Base-by-base conservation (phyloP, 805 yeast genomes). In the Kazachstania kunashirensis region DNA sequence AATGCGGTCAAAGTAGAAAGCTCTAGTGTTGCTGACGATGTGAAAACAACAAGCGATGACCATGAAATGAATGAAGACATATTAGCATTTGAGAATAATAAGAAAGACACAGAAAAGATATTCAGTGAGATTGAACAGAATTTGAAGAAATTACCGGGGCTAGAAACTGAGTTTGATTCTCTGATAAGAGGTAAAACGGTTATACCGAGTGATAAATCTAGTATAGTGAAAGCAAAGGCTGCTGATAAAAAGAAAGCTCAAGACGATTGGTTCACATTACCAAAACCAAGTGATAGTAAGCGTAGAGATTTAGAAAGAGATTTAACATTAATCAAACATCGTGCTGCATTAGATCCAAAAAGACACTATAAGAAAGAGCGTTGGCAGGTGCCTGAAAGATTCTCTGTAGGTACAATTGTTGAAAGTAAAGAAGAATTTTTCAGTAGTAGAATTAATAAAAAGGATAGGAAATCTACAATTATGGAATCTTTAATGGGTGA, bases 311-410 rank as follows among this genome's bases (percentile, higher is more conserved):
- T 83, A 15, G 81, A 81, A 52, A 69, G 94, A 41, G 97, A 92
- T 56, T 55, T 92, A 48, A 66, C 76, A 51, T 62, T 92, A 12
- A 67, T 92, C 41, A 79, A 84, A 52, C 84, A 89, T 64, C 76
- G 98, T 61, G 80, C 82, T 38, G 95, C 86, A 8, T 68, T 92
- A 43, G 97, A 92, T 55, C 97, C 96, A 6, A 92, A 92, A 62
- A 73, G 96, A 49, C 95, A 85, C 61, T 92, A 92, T 62, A 85
- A 84, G 61, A 84, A 84, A 57, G 92, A 81, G 41, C 77, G 77
- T 43, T 80, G 86, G 81, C 70, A 68, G 34, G 68, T 70, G 6
- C 89, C 94, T 31, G 84, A 82, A 50, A 75, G 68, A 46, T 86
- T 92, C 57, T 92, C 89, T 40, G 73, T 83, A 48, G 98, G 98